A percentile compares a stretch with the other conserved stretches of the same genome.
phyloP scores from a whole-genome alignment of 2,329 filamentous ascomycete genomes.

The Xylaria sp. region DNA sequence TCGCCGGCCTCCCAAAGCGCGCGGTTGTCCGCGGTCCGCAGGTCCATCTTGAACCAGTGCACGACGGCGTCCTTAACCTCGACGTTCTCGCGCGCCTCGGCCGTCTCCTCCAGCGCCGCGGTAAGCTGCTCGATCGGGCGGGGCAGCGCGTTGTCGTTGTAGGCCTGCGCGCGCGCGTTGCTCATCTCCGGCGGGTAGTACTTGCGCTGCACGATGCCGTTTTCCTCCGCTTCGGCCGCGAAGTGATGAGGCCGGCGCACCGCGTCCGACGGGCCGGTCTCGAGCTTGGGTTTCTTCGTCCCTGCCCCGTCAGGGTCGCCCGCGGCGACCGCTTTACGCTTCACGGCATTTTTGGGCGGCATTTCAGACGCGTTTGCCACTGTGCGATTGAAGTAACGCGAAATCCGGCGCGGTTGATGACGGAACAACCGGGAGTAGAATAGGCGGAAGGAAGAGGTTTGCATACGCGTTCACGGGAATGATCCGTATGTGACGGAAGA shows the following conservation, averaged over 20 bases:
- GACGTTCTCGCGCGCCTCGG: slow-evolving; percentile 53
- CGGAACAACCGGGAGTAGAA: background rate
- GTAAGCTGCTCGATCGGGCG: slow-evolving; percentile 73
- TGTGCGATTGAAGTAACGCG: background rate
- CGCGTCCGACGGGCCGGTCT: slow-evolving; percentile 31
- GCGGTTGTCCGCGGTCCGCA: slow-evolving; percentile 75
- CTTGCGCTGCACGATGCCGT: slow-evolving; percentile 69
- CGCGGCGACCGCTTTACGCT: slow-evolving; percentile 31
- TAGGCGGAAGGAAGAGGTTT: background rate
- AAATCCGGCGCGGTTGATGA: background rate
- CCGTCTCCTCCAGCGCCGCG: slow-evolving; percentile 63
- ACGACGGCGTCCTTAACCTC: slow-evolving; percentile 66
- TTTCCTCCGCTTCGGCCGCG: slow-evolving; percentile 48
- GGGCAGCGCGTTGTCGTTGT: slow-evolving; percentile 68
- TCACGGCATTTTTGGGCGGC: slow-evolving; percentile 32
- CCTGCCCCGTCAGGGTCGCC: slow-evolving; percentile 26
- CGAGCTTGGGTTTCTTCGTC: slow-evolving; percentile 34
- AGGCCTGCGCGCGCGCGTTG: slow-evolving; percentile 74
- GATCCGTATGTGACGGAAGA: background rate
- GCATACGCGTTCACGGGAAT: background rate
- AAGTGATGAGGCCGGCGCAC: slow-evolving; percentile 51
- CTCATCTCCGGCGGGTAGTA: slow-evolving; percentile 89
- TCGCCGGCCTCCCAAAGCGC: slow-evolving; percentile 68
- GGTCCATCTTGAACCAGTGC: slow-evolving; percentile 89
- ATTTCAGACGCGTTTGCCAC: slow-evolving; percentile 21